Evolutionary conservation across 805 yeast genomes (phyloP), one percentile per base, ranked within the genome.

Genomic region (Zygoascus ofunaensis): DNA sequence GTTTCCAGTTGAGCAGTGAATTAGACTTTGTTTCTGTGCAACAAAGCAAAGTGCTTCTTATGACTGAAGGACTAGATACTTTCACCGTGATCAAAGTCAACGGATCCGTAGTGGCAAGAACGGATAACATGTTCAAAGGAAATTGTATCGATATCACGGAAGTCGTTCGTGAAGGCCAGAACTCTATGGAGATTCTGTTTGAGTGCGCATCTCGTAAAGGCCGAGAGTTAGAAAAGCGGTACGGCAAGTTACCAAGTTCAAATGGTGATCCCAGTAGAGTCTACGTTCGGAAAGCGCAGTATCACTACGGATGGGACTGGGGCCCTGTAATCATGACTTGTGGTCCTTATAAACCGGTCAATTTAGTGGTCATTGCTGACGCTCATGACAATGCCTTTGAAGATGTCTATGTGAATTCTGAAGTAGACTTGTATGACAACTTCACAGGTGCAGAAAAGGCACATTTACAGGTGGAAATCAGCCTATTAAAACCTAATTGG

Each of bases 271-370:
- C 66, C 8, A 54, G 64, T 37, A 58, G 79, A 34, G 55, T 68
- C 44, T 66, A 71, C 43, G 65, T 69, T 15, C 60, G 79, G 49
- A 73, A 73, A 51, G 74, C 78, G 1, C 78, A 72, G 53, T 73
- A 72, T 51, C 76, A 72, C 48, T 74, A 63, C 51, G 78, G 79
- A 1, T 74, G 78, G 79, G 79, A 74, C 53, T 74, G 78, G 79
- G 77, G 77, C n/a, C 58, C 73, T 4, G 45, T 60, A 2, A 53
- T 68, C 39, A 56, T 70, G 55, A 62, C 72, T 2, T 68, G 73
- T 53, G 76, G 76, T 7, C 71, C 72, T 2, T 71, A 62, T 45
- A 56, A 58, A 40, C 72, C 71, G 0, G 60, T 71, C 5, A 50
- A 48, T 19, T 48, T 69, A 30, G 52, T 58, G 24, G 45, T 50